Base-by-base conservation (phyloP, 768 basidiomycete genomes). In the Naganishia vaughanmartiniae region DNA sequence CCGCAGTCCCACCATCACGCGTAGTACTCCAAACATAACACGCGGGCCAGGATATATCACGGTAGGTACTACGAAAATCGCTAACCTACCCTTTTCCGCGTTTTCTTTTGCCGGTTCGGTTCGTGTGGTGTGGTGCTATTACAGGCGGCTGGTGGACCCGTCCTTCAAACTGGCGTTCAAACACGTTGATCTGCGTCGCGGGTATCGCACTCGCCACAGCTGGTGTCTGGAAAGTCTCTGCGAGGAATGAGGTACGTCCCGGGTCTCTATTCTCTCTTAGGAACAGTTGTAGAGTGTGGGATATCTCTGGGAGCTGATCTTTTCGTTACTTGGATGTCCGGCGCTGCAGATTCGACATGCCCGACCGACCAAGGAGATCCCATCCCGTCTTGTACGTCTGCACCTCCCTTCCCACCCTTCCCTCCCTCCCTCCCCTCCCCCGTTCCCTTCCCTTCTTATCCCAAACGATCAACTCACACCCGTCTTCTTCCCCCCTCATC, bases 121-220 rank as follows among this genome's bases (percentile, higher is more conserved):
- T n/a, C n/a, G n/a, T n/a, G n/a, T n/a, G n/a, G n/a, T n/a, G n/a
- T n/a, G n/a, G n/a, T n/a, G n/a, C 57, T 33, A 15, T 26, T 19
- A 66, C 74, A 92, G 92, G 93, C 83, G 93, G 93, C 76, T 97
- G 93, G 93, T 97, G 93, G 93, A 87, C 88, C 42, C 87, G 91
- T 24, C 93, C 93, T 9, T 84, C 87, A 28, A 95, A 93, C 83
- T 96, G 93, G 93, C 87, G 87, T 70, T 81, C 87, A 31, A 94
- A 93, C 83, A 95, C 93, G 2, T 86, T 86, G 0, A 86, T 95
- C 65, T 85, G 86, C 21, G 85, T 87, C 71, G 83, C 84, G 67
- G 91, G 91, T 3, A 89, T 94, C 68, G 82, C 87, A 48, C 84
- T 86, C 2, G 82, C 88, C 5, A 87, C 87, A 9, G 92, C 88